Percentiles rank a stretch among this genome's conserved stretches.
Evolutionary conservation across 2,329 filamentous ascomycete genomes (phyloP).

Genomic region (Penicillium decumbens): DNA sequence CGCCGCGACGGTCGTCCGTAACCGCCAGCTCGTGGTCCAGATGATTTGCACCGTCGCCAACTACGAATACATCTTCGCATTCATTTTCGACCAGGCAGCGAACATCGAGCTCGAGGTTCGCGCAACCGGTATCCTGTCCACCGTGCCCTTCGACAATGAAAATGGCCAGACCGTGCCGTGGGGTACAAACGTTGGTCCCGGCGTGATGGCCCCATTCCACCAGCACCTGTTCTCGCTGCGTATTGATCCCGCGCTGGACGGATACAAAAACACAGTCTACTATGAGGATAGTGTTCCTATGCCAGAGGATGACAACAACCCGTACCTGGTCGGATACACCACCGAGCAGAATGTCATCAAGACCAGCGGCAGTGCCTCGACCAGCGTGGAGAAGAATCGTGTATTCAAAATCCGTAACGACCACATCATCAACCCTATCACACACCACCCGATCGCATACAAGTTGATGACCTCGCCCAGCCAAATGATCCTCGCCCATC

Average conservation of each 20-base stretch:
- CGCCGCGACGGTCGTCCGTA: conserved; percentile 60
- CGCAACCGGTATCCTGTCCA: conserved; percentile 64
- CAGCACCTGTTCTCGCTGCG: conserved; percentile 72
- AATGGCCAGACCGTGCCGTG: conserved; percentile 61
- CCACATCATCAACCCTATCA: conserved; percentile 42
- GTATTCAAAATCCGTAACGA: conserved; percentile 53
- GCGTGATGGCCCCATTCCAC: conserved; percentile 65
- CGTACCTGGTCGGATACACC: conserved; percentile 58
- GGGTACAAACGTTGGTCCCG: conserved; percentile 65
- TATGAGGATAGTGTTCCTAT: conserved; percentile 54
- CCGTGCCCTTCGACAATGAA: conserved; percentile 59
- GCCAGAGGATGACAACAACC: conserved; percentile 54
- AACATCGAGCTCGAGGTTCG: conserved; percentile 64
- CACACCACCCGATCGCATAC: conserved; percentile 47
- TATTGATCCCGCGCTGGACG: conserved; percentile 59
- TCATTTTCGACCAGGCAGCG: conserved; percentile 67
- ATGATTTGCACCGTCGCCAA: conserved; percentile 68
- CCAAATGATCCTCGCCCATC: conserved; percentile 49
- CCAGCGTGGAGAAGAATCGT: conserved; percentile 48
- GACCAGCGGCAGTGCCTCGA: conserved; percentile 49
- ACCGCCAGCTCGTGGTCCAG: conserved; percentile 63
- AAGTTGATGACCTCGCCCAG: conserved; percentile 48
- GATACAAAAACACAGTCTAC: conserved; percentile 52
- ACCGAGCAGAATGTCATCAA: conserved; percentile 50
- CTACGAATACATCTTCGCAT: conserved; percentile 70